Evolutionary conservation across 2,329 filamentous ascomycete genomes (phyloP), one percentile per base, ranked within the genome.

Genomic region (Diplodia corticola): DNA sequence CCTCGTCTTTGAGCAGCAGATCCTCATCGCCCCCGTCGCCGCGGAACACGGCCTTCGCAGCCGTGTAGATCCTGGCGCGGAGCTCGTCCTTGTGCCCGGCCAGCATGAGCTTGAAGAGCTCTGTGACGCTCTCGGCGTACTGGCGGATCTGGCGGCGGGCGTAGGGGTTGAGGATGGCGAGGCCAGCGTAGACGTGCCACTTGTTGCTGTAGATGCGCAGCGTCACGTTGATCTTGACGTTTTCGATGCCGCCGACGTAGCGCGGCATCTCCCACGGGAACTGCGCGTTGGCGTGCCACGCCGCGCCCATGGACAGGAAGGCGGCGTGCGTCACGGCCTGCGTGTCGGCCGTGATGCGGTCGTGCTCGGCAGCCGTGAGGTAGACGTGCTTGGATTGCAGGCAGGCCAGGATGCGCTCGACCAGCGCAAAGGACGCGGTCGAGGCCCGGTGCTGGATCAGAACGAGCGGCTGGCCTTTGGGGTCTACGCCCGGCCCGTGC

Each of bases 181-280:
- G 89, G 0, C 95, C 95, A 22, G 95, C 95, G 78, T 99, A 99
- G 67, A 99, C 95, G 81, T 99, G 96, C 96, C 96, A 99, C 79
- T 98, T 99, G 79, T 97, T 96, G 68, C 90, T 89, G 82, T 98
- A 99, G 80, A 99, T 98, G 72, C 95, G 93, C 70, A 99, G 83
- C 71, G 93, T 98, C 71, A 98, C 89, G 81, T 99, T 99, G 82
- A 98, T 97, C 82, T 99, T 99, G 73, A 98, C 94, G 78, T 99
- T 99, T 79, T 99, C 95, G 73, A 99, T 96, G 63, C 95, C 96
- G 67, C 95, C 95, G 4, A 97, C 88, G 79, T 98, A 99, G 69
- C 95, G 92, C n/a, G 89, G 88, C 54, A 94, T 88, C 73, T 98
- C 94, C 95, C 95, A 99, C 0, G 96, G 95, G 73, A 98, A 99